Evolutionary conservation across 352 stramenopile species (phyloP).

Genomic region (Pythium utonaiense): DNA sequence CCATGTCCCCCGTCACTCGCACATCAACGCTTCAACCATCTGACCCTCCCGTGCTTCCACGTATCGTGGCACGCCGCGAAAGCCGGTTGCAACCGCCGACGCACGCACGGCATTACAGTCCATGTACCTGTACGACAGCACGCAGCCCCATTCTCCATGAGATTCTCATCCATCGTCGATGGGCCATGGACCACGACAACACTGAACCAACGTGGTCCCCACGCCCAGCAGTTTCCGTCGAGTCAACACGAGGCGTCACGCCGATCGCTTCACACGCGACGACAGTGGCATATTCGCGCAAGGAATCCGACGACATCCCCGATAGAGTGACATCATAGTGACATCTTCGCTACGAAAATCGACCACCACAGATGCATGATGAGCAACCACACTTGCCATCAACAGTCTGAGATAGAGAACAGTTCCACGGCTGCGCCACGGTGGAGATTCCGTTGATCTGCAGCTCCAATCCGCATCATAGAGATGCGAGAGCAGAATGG

Average conservation of each 20-base stretch:
- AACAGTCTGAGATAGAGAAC: neutral
- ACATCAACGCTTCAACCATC: constrained; percentile 3
- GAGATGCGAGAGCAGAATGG: neutral
- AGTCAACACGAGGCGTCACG: neutral
- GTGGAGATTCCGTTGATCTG: too few relatives aligned
- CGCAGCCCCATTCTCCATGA: neutral
- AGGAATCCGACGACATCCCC: neutral
- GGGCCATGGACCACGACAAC: too few relatives aligned
- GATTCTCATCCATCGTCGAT: neutral
- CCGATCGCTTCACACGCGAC: neutral
- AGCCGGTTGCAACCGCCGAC: neutral
- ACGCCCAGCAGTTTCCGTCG: neutral
- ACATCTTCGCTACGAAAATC: too few relatives aligned
- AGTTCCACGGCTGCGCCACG: neutral
- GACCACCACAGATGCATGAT: neutral
- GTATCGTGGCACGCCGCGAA: neutral
- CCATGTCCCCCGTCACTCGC: constrained; percentile 12
- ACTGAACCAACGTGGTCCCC: too few relatives aligned
- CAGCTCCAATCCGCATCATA: too few relatives aligned
- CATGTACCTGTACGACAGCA: too few relatives aligned
- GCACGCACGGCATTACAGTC: neutral
- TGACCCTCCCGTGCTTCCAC: neutral
- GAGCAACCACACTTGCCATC: neutral
- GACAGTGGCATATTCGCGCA: neutral
- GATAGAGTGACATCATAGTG: neutral